Conservation (phyloP, 1,284 basidiomycete genomes). For the Mycena sp. region DNA sequence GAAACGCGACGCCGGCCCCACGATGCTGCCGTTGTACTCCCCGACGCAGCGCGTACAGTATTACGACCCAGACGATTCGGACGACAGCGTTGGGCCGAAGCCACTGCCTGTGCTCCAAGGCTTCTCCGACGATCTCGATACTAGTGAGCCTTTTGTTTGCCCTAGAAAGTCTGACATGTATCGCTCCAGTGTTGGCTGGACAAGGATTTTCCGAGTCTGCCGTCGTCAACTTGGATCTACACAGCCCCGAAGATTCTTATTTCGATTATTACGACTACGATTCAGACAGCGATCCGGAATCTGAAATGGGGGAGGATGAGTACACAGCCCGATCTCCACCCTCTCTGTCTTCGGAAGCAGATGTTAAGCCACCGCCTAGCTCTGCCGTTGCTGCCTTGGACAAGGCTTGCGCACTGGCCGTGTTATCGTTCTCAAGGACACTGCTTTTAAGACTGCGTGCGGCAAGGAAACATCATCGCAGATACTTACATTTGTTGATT, state of each 20-base stretch:
- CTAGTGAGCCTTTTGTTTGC: no score
- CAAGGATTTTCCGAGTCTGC: constrained; percentile 18
- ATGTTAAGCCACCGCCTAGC: neutral
- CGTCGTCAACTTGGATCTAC: constrained; percentile 8
- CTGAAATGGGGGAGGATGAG: constrained; percentile 1
- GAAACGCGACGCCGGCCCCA: no score
- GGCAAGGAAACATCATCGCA: no score
- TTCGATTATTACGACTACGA: constrained; percentile 30
- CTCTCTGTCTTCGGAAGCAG: neutral
- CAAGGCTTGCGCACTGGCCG: constrained; percentile 5
- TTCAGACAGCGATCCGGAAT: constrained; percentile 36
- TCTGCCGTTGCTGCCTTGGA: no score
- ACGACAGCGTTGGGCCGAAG: no score
- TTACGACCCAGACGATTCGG: no score
- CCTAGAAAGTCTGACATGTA: no score
- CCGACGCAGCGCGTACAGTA: no score
- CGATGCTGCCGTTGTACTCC: no score
- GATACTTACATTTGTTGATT: neutral
- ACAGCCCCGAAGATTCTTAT: constrained; percentile 2
- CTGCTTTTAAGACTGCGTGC: constrained; percentile 21
- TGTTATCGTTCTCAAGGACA: constrained; percentile 23
- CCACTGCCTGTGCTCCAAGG: no score
- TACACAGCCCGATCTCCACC: neutral
- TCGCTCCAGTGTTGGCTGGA: constrained; percentile 14
- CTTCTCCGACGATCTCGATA: no score